phyloP scores from a whole-genome alignment of 768 basidiomycete species.

The Mrakia hoshinonis region DNA sequence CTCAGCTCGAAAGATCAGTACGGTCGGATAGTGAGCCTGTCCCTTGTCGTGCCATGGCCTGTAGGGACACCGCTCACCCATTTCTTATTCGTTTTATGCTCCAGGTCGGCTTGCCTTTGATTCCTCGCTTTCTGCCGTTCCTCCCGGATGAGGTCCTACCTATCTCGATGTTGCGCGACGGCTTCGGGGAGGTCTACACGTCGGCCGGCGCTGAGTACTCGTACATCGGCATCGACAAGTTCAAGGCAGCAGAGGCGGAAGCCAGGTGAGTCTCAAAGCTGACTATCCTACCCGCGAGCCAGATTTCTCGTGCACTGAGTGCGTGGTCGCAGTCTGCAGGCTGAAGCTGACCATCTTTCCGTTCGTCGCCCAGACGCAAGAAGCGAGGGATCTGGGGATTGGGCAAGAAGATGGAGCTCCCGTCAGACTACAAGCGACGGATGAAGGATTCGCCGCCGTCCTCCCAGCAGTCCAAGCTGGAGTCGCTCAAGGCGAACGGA shows the following conservation, averaged over 20 bases:
- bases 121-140: constrained; percentile 18
- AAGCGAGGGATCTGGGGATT: constrained; percentile 19
- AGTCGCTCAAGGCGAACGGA: not conserved
- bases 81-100: not conserved
- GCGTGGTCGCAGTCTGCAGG: too few species aligned
- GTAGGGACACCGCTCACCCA: not conserved
- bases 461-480: not conserved
- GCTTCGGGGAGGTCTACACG: constrained; percentile 16
- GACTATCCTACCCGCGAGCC: too few species aligned
- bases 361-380: not conserved
- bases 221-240: constrained; percentile 7
- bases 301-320: too few species aligned
- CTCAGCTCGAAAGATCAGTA: constrained; percentile 18
- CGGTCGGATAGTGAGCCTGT: constrained; percentile 5
- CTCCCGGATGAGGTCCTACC: constrained; percentile 3
- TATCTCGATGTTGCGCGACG: constrained; percentile 18
- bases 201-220: constrained; percentile 19
- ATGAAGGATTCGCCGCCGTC: not conserved
- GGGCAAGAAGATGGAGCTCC: constrained; percentile 19
- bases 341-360: too few species aligned
- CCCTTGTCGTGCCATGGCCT: not conserved
- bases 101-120: constrained; percentile 11
- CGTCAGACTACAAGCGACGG: constrained; percentile 21
- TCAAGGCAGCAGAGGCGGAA: constrained; percentile 12
- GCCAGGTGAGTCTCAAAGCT: constrained; percentile 11